These are phyloP conservation scores for Saturnispora sanitii DNA, from an alignment of 805 yeast genomes.

Conservation along the genomic window DNA sequence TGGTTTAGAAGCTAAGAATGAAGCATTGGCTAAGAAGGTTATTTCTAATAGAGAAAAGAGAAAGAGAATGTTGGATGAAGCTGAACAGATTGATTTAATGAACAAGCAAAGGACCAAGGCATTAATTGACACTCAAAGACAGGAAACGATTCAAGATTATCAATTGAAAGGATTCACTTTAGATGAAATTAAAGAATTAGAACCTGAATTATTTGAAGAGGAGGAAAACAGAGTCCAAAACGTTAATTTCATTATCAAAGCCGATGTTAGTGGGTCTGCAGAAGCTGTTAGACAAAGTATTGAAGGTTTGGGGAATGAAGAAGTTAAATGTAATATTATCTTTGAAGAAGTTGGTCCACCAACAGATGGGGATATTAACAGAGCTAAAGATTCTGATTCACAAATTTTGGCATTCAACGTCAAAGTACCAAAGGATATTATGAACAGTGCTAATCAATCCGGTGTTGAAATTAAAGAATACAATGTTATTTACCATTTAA, in stretches of 20 bases:
- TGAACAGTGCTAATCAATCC: constrained; percentile 44
- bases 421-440: constrained; percentile 53
- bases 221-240: constrained; percentile 25
- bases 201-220: constrained; percentile 25
- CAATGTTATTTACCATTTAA: constrained; percentile 77
- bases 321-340: constrained; percentile 61
- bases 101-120: constrained; percentile 57
- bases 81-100: constrained; percentile 55
- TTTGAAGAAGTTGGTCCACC: constrained; percentile 72
- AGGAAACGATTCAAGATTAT: constrained; percentile 46
- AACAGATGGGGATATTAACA: constrained; percentile 52
- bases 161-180: constrained; percentile 50
- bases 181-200: constrained; percentile 33
- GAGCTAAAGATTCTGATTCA: constrained; percentile 65
- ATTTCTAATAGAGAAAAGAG: constrained; percentile 52
- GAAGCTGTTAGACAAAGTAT: constrained; percentile 87
- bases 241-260: constrained; percentile 63
- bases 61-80: constrained; percentile 43
- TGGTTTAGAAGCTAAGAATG: constrained; percentile 66
- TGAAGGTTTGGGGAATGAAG: constrained; percentile 75
- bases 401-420: constrained; percentile 72
- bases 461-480: constrained; percentile 53
- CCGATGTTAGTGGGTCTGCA: constrained; percentile 91
- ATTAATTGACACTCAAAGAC: constrained; percentile 40
- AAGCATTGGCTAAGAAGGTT: constrained; percentile 66